These are phyloP conservation scores for Aegilops umbellulata DNA, from an alignment of 176 grass and related monocot genomes.

Conservation along the genomic window DNA sequence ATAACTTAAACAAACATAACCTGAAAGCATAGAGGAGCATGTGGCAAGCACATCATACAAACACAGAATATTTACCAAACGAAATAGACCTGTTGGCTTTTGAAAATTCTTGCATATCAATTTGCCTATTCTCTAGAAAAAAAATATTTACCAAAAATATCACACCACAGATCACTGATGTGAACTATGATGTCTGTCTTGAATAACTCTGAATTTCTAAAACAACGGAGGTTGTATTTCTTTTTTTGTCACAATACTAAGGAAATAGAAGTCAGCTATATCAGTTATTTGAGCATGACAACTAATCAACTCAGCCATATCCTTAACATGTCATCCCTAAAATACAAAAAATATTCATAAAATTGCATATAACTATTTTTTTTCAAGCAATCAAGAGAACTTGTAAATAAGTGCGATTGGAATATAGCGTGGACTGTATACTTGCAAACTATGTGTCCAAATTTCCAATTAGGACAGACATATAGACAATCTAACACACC, in stretches of 20 bases:
- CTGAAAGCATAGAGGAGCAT: neutral
- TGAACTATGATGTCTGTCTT: neutral
- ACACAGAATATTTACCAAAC: neutral
- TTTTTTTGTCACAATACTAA: neutral
- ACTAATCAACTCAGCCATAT: neutral
- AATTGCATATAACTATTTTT: neutral
- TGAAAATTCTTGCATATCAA: neutral
- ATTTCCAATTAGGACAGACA: neutral
- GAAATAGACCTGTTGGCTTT: neutral
- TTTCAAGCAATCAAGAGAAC: neutral
- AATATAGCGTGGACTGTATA: neutral
- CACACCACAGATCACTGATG: neutral
- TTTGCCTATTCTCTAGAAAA: neutral
- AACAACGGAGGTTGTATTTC: neutral
- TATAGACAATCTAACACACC: neutral
- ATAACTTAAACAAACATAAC: neutral
- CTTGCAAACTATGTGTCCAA: neutral
- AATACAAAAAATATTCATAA: neutral
- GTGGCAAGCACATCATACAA: neutral
- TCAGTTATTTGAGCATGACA: neutral
- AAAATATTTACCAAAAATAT: neutral
- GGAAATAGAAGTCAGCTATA: neutral
- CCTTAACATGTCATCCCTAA: neutral
- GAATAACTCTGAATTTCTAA: neutral
- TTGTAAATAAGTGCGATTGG: neutral